Evolutionary conservation across 2,329 filamentous ascomycete species (phyloP), one percentile per base, ranked within the genome.

Genomic region (Trichoderma harzianum): DNA sequence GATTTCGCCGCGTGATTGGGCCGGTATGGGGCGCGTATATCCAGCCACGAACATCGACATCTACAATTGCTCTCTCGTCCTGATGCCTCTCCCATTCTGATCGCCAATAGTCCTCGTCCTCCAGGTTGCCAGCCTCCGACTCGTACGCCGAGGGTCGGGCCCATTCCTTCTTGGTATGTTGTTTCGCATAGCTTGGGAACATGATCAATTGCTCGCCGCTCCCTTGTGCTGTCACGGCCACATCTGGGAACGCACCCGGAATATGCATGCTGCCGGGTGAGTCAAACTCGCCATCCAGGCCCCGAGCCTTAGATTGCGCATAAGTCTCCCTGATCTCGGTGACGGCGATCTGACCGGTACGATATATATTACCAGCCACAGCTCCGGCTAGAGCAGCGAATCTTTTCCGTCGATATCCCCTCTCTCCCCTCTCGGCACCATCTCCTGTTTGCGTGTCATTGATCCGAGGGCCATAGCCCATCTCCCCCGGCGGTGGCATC

Each of bases 11-110:
- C 30, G 89, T 95, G 88, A 98, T 90, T 5, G 93, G 94, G 0
- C 94, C 94, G 75, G 87, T 88, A 77, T 95, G 93, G 21, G 95
- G 95, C 51, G 90, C 90, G 80, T 97, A 99, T 66, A 98, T 89
- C 96, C 97, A 99, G 16, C 96, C 96, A 76, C 95, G 88, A 28
- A 99, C 93, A 79, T 99, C 95, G 7, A 98, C 93, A 78, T 98
- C 95, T 1, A 98, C 93, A 5, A 98, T 85, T 0, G 95, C 94
- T 79, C 92, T 92, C 77, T 94, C 91, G 72, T 95, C 91, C 79
- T 97, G 92, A 68, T 91, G 88, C 73, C 88, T 88, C 71, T 95
- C 90, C 92, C 93, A 97, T 77, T 95, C 90, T 69, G 89, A 84
- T 55, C 87, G 88, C 91, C 92, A 95, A 79, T 92, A 95, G 51